Percentiles rank a stretch among this genome's conserved stretches.
Evolutionary conservation across 78 protist species (phyloP).

Genomic region (Dictyostelium purpureum): DNA sequence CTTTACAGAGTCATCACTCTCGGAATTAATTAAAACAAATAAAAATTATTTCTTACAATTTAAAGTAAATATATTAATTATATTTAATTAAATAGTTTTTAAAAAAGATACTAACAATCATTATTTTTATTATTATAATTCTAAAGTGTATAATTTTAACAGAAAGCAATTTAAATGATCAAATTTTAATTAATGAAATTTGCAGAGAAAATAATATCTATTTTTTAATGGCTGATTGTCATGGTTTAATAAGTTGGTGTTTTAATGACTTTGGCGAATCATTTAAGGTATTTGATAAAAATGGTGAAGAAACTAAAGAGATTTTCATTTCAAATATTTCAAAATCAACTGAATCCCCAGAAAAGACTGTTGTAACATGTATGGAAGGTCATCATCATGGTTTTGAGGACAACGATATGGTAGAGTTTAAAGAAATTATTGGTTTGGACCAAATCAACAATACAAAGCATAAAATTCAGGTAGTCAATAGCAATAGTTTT

Average conservation of each 20-base stretch:
- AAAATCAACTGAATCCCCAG: not conserved
- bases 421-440: slow-evolving; percentile 89
- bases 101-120: not conserved
- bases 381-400: slow-evolving; percentile 90
- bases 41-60: not conserved
- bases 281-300: slow-evolving; percentile 88
- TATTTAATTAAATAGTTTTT: not conserved
- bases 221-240: slow-evolving; percentile 75
- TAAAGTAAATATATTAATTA: not conserved
- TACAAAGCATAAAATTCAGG: slow-evolving; percentile 4
- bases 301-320: slow-evolving; percentile 91
- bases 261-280: slow-evolving; percentile 94
- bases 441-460: slow-evolving; percentile 95
- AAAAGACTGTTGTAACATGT: slow-evolving; percentile 85
- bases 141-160: slow-evolving; percentile 68
- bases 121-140: not conserved
- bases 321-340: slow-evolving; percentile 53
- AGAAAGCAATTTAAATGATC: slow-evolving; percentile 67
- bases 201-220: slow-evolving; percentile 68
- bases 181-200: slow-evolving; percentile 66
- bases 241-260: slow-evolving; percentile 87
- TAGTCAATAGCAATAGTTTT: slow-evolving; percentile 75
- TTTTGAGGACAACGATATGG: slow-evolving; percentile 91
- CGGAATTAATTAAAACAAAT: not conserved
- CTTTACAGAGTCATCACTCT: not conserved